Base-by-base conservation (phyloP, 306 rosid species). In the Arachis hypogaea region DNA sequence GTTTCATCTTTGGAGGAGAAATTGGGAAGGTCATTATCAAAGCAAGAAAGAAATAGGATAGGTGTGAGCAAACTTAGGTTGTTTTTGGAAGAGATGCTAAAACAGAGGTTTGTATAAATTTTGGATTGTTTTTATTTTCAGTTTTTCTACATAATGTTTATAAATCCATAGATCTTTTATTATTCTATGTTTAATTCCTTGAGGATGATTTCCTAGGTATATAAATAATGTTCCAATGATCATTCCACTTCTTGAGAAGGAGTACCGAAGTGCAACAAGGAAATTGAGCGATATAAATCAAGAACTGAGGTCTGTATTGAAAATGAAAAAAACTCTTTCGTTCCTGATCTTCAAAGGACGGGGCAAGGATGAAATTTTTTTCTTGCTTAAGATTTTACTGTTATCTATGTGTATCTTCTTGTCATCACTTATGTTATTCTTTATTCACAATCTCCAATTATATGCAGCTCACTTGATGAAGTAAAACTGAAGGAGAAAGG, bases 201-300 rank as follows among this genome's bases (percentile, higher is more conserved):
- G 56, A 72, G 49, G 80, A 65, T 77, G 78, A 71, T 29, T 72
- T 85, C 78, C 81, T 70, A 93, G 99, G 96, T 94, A 94, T 78
- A 88, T 94, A 92, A 90, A 83, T 76, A 91, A 84, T 5, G 90
- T 94, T 49, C 99, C 97, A 14, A 69, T 87, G 80, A 92, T 94
- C 83, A 82, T 94, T 83, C 97, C 99, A 55, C 99, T 94, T 81
- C 99, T 94, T 63, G 99, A 94, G 82, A 94, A 92, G 92, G 96
- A 94, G 89, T 75, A 85, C 79, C 83, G 92, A 42, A 87, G 86
- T 77, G 85, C 86, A 60, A 85, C 90, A 68, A 86, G 92, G 83
- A 92, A 81, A 73, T 75, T 88, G 83, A 83, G 83, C 77, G 99
- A 92, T 59, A 84, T 94, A 78, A 79, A 80, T 85, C 95, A 85